Conservation (phyloP, 345 rosid genomes). For the Hibiscus mutabilis region DNA sequence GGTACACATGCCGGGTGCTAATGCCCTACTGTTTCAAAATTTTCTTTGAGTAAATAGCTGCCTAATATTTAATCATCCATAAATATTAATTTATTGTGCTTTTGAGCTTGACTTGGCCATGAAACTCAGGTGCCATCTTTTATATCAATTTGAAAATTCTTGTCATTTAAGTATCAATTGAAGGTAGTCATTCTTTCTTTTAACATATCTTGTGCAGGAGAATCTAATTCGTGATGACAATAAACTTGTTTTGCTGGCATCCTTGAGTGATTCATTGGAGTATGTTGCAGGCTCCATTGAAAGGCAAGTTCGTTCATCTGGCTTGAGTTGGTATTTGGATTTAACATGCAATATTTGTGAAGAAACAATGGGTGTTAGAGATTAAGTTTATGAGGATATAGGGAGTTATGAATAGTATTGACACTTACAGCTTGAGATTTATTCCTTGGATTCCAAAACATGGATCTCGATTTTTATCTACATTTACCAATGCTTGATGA, state of each 20-base stretch:
- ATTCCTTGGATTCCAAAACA: neutral
- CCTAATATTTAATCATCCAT: neutral
- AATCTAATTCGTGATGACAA: conserved; percentile 89
- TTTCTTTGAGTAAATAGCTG: neutral
- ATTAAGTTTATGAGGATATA: neutral
- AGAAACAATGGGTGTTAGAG: conserved; percentile 3
- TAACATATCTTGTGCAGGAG: conserved; percentile 48
- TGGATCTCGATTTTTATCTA: neutral
- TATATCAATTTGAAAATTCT: neutral
- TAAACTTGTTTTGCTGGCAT: conserved; percentile 89
- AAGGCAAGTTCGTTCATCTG: conserved; percentile 47
- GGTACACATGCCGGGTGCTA: conserved; percentile 34
- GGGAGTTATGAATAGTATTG: neutral
- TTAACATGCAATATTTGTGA: neutral
- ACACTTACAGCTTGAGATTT: neutral
- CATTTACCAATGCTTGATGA: neutral
- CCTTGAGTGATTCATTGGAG: conserved; percentile 94
- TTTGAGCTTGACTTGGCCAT: neutral
- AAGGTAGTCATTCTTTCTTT: neutral
- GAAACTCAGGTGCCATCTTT: neutral
- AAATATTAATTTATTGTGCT: neutral
- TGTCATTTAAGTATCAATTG: neutral
- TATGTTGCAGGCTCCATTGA: conserved; percentile 95
- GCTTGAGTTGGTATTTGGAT: neutral
- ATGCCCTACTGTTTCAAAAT: neutral